Evolutionary conservation across 2,329 filamentous ascomycete genomes (phyloP).

Genomic region (Colletotrichum cereale): DNA sequence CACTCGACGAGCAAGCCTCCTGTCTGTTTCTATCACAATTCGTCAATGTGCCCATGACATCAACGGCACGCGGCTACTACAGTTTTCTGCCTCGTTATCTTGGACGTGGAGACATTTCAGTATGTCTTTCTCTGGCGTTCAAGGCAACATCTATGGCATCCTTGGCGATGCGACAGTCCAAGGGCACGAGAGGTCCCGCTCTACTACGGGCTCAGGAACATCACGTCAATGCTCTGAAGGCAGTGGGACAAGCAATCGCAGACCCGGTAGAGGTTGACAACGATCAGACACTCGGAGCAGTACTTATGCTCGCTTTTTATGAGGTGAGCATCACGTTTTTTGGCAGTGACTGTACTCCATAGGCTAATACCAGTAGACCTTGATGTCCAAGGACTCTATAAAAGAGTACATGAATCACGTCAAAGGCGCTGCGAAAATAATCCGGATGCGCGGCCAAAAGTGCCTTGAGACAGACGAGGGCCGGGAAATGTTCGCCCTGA

Average conservation of each 20-base stretch:
- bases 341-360: accelerated
- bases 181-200: constrained; percentile 9
- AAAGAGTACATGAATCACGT: constrained; percentile 43
- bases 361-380: constrained; percentile 9
- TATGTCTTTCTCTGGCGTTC: constrained; percentile 34
- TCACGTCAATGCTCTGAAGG: constrained; percentile 35
- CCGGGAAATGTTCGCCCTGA: constrained; percentile 42
- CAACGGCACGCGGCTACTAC: constrained; percentile 33
- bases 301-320: constrained; percentile 41
- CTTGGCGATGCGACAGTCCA: constrained; percentile 35
- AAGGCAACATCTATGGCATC: constrained; percentile 40
- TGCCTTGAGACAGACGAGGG: constrained; percentile 39
- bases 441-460: constrained; percentile 40
- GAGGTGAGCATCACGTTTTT: constrained; percentile 13
- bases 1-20: constrained; percentile 38
- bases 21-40: constrained; percentile 40
- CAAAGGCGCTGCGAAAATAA: constrained; percentile 43
- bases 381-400: constrained; percentile 41
- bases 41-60: constrained; percentile 34
- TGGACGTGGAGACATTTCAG: constrained; percentile 25
- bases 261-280: constrained; percentile 33
- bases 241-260: constrained; percentile 33
- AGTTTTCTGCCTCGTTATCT: constrained; percentile 36
- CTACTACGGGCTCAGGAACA: constrained; percentile 36
- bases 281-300: constrained; percentile 39